Evolutionary conservation across 23 red algal genomes (phyloP).

Genomic region (Gracilariopsis chorda): DNA sequence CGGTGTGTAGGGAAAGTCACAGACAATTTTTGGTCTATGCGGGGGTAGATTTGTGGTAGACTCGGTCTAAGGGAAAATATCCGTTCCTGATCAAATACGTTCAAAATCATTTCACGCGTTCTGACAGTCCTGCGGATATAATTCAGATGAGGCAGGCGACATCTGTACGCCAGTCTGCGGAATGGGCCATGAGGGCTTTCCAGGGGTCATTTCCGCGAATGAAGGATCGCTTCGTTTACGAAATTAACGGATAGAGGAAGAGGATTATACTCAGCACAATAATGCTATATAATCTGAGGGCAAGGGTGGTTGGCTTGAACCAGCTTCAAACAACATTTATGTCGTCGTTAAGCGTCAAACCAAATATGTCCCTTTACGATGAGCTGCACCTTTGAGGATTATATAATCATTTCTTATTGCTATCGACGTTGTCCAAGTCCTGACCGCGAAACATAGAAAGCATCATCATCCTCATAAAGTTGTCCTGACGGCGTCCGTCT

Average conservation of each 20-base stretch:
- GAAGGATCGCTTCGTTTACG: not conserved
- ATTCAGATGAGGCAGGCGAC: not conserved
- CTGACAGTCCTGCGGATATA: not conserved
- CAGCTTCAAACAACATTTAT: too few species aligned
- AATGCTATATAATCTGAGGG: too few species aligned
- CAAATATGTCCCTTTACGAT: too few species aligned
- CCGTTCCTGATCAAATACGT: not conserved
- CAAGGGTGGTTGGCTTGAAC: too few species aligned
- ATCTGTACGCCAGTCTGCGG: not conserved
- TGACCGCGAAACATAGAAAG: too few species aligned
- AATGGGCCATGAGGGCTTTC: not conserved
- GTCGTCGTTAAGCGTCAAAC: too few species aligned
- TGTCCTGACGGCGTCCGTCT: too few species aligned
- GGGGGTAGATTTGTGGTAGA: not conserved
- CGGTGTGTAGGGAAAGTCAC: not conserved
- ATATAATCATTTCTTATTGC: not conserved
- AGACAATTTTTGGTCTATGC: not conserved
- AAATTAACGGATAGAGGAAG: not conserved
- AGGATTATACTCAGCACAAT: too few species aligned
- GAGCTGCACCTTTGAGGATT: too few species aligned
- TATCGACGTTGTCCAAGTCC: not conserved
- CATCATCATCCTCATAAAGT: too few species aligned
- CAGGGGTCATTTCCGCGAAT: not conserved
- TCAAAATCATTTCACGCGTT: not conserved
- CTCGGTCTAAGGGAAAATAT: not conserved